phyloP scores from a whole-genome alignment of 2,329 filamentous ascomycete species.

The Magnaporthiopsis incrustans region DNA sequence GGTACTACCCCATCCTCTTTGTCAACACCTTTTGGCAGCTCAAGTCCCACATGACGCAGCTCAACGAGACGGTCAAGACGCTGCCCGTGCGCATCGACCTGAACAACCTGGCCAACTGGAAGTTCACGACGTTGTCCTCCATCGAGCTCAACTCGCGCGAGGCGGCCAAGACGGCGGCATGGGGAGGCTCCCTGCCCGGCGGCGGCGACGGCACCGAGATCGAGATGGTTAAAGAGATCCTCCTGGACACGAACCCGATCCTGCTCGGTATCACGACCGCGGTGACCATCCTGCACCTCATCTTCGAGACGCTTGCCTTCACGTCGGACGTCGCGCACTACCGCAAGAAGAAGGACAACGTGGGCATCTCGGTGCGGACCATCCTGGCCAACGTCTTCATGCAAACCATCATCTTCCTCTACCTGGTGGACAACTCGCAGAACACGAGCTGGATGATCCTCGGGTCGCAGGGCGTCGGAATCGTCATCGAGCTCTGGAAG shows the following conservation, averaged over 20 bases:
- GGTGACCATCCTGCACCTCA: conserved; percentile 82
- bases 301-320: conserved; percentile 94
- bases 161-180: conserved; percentile 68
- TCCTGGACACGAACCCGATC: conserved; percentile 89
- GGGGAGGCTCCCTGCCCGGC: conserved; percentile 61
- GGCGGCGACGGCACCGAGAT: conserved; percentile 88
- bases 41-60: conserved; percentile 77
- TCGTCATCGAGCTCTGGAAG: conserved; percentile 72
- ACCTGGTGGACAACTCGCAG: conserved; percentile 93
- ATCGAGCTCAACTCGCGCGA: conserved; percentile 86
- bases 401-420: conserved; percentile 92
- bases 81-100: conserved; percentile 79
- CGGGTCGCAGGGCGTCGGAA: conserved; percentile 80
- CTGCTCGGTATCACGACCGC: conserved; percentile 77
- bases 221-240: conserved; percentile 93
- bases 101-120: conserved; percentile 77
- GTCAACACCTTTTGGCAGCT: conserved; percentile 98
- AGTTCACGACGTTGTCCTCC: conserved; percentile 76
- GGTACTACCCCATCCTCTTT: conserved; percentile 88
- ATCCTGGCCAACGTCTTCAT: conserved; percentile 98
- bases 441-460: conserved; percentile 99
- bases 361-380: conserved; percentile 90
- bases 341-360: conserved; percentile 99
- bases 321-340: conserved; percentile 97
- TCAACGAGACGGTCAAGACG: conserved; percentile 82